Conservation (phyloP, 495 filamentous ascomycete genomes). For the Chaetomidium leptoderma region DNA sequence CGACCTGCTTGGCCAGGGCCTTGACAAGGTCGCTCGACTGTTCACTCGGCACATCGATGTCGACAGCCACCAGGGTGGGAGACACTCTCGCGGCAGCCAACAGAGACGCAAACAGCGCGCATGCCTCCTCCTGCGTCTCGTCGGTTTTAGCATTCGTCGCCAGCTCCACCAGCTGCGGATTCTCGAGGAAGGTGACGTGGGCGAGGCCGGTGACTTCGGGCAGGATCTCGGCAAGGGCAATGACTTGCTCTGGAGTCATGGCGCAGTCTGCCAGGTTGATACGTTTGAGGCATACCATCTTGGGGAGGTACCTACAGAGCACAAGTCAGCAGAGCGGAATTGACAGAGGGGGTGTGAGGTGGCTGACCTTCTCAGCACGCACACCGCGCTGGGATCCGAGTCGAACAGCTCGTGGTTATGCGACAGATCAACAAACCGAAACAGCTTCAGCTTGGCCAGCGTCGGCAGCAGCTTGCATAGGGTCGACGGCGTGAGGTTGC, state of each 20-base stretch:
- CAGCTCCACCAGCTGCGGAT: slow-evolving; percentile 63
- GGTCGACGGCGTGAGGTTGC: slow-evolving; percentile 67
- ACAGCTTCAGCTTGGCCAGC: slow-evolving; percentile 63
- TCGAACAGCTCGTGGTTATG: slow-evolving; percentile 82
- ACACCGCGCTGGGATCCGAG: slow-evolving; percentile 66
- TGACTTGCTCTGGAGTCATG: slow-evolving; percentile 78
- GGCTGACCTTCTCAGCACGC: slow-evolving; percentile 62
- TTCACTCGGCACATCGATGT: slow-evolving; percentile 79
- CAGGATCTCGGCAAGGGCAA: slow-evolving; percentile 82
- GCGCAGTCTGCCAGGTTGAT: slow-evolving; percentile 87
- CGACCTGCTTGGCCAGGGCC: slow-evolving; percentile 85
- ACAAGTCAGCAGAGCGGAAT: slow-evolving; percentile 19
- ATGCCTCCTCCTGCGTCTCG: slow-evolving; percentile 81
- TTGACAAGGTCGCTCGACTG: slow-evolving; percentile 85
- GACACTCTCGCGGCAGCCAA: slow-evolving; percentile 85
- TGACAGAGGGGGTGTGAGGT: no score
- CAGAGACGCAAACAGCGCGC: slow-evolving; percentile 86
- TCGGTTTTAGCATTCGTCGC: slow-evolving; percentile 62
- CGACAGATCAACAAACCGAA: slow-evolving; percentile 86
- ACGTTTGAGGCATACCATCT: slow-evolving; percentile 73
- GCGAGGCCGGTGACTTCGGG: slow-evolving; percentile 79
- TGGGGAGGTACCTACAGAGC: slow-evolving; percentile 66
- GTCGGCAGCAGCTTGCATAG: slow-evolving; percentile 73
- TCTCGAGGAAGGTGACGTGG: slow-evolving; percentile 85
- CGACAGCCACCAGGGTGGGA: slow-evolving; percentile 76